Evolutionary conservation across 1,284 basidiomycete genomes (phyloP).

Genomic region (Marasmius fiardii): DNA sequence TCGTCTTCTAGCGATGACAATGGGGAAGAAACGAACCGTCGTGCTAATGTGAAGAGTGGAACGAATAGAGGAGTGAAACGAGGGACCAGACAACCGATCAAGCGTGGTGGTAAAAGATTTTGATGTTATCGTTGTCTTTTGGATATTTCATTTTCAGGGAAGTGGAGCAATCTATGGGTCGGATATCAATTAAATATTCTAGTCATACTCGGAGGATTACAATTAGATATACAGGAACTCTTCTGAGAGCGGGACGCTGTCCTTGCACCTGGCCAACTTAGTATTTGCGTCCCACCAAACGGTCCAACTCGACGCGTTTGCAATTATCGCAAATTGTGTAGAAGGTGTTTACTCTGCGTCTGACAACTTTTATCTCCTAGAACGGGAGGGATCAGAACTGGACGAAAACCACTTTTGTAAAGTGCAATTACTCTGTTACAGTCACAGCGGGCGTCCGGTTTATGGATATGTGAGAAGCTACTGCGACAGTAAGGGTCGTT

Average conservation of each 20-base stretch:
- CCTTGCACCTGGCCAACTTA: background rate
- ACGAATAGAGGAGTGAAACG: constrained; percentile 31
- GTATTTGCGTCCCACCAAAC: constrained; percentile 11
- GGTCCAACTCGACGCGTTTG: constrained; percentile 14
- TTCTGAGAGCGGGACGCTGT: background rate
- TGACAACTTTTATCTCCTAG: constrained; percentile 7
- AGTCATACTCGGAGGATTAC: background rate
- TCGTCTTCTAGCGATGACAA: constrained; percentile 48
- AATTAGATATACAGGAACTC: no score
- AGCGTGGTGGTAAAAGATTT: constrained; percentile 69
- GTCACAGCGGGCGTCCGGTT: constrained; percentile 28
- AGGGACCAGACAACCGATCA: constrained; percentile 67
- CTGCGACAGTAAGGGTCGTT: constrained; percentile 34
- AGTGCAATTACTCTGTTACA: constrained; percentile 10
- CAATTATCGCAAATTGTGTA: constrained; percentile 15
- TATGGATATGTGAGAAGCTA: constrained; percentile 41
- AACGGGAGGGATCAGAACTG: no score
- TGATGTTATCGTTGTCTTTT: constrained; percentile 27
- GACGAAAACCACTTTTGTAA: no score
- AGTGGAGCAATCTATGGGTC: background rate
- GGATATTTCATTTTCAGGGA: background rate
- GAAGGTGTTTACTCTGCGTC: constrained; percentile 13
- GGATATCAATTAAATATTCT: background rate
- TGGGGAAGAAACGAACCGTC: constrained; percentile 40
- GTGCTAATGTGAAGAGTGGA: constrained; percentile 36